Conservation (phyloP, 208 protist genomes). For the Acanthamoeba sp. region DNA sequence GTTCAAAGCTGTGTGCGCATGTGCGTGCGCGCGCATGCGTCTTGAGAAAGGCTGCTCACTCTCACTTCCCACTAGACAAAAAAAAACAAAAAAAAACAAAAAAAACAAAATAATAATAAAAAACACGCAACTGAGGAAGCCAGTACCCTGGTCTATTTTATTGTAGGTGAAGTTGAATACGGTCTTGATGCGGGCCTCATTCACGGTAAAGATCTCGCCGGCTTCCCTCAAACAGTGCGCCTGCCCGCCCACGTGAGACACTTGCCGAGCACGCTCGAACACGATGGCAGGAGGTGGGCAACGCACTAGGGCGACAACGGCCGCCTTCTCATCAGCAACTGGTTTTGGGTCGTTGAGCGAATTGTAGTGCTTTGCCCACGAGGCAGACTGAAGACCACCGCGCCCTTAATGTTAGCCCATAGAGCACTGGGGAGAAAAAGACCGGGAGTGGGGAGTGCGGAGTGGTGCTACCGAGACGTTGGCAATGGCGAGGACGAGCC, state of each 20-base stretch:
- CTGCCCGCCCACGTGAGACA: background rate
- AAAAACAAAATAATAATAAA: background rate
- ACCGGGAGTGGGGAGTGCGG: no score
- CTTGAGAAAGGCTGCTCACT: no score
- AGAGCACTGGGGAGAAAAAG: no score
- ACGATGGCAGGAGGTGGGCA: background rate
- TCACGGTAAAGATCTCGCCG: constrained; percentile 7
- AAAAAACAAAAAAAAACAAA: background rate
- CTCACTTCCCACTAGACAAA: no score
- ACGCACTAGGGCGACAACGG: background rate
- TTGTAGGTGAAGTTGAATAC: constrained; percentile 17
- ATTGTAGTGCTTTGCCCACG: background rate
- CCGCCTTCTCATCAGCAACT: background rate
- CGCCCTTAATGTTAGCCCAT: no score
- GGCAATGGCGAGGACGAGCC: background rate
- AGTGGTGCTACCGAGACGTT: background rate
- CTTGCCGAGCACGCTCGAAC: background rate
- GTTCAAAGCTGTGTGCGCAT: background rate
- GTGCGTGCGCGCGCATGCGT: background rate
- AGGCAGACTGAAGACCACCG: background rate
- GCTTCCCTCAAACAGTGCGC: background rate
- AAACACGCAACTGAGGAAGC: background rate
- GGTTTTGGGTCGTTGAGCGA: background rate
- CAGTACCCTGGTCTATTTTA: background rate
- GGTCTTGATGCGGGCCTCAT: background rate